A percentile compares a stretch with the other conserved stretches of the same genome.
phyloP scores from a whole-genome alignment of 1,284 basidiomycete genomes.

The Fomitopsis schrenkii region DNA sequence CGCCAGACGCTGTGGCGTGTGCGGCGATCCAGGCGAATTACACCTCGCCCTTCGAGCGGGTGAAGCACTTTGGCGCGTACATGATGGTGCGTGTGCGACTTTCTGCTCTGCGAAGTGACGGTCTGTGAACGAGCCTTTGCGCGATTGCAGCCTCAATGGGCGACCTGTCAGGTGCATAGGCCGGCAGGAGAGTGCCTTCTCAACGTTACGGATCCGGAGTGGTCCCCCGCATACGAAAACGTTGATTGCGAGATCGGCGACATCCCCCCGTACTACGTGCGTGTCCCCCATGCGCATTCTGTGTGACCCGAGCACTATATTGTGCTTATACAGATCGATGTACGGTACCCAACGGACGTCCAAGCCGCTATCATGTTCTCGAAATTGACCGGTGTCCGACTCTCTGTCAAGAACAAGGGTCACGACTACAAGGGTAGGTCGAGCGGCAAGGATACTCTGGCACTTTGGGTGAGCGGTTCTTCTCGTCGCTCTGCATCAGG shows the following conservation, averaged over 20 bases:
- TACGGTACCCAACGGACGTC: slow-evolving; percentile 26
- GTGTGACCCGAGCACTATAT: neutral
- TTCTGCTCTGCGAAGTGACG: neutral
- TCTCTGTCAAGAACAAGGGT: slow-evolving; percentile 39
- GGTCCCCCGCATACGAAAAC: slow-evolving; percentile 21
- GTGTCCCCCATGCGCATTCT: neutral
- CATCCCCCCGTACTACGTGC: slow-evolving; percentile 28
- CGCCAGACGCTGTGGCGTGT: slow-evolving; percentile 21
- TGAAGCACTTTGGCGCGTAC: slow-evolving; percentile 23
- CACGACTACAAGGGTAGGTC: slow-evolving; percentile 39
- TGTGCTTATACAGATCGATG: slow-evolving; percentile 26
- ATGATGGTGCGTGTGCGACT: slow-evolving; percentile 22
- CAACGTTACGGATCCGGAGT: slow-evolving; percentile 19
- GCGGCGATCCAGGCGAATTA: slow-evolving; percentile 26
- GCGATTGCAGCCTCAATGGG: slow-evolving; percentile 26
- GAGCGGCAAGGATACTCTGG: slow-evolving; percentile 25
- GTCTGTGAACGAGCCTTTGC: neutral
- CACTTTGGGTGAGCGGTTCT: slow-evolving; percentile 29
- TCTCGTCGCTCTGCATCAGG: neutral
- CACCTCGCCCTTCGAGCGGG: slow-evolving; percentile 23
- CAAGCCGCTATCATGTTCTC: slow-evolving; percentile 32
- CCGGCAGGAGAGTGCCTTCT: slow-evolving; percentile 24
- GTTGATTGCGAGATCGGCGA: slow-evolving; percentile 26
- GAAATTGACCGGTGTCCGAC: slow-evolving; percentile 25
- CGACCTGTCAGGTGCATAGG: slow-evolving; percentile 23